Evolutionary conservation across 805 yeast genomes (phyloP).

Genomic region (Vanderwaltozyma polyspora): DNA sequence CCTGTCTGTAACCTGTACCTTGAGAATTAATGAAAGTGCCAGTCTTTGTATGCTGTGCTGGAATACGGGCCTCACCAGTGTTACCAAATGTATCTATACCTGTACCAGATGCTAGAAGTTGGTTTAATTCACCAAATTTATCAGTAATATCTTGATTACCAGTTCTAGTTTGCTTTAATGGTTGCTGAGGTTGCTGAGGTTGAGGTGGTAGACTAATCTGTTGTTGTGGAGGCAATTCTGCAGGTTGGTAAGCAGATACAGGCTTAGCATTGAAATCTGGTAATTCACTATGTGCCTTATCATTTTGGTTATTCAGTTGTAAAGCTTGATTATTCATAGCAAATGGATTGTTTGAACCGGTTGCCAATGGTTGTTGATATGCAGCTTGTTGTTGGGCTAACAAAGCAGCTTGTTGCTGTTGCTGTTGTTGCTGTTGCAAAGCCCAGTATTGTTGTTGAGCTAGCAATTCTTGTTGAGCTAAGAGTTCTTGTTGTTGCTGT

Average conservation of each 20-base stretch:
- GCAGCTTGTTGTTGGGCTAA: slow-evolving; percentile 29
- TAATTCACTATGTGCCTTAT: slow-evolving; percentile 2
- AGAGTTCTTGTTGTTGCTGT: slow-evolving; percentile 22
- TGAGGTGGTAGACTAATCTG: slow-evolving; percentile 1
- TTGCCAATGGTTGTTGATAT: slow-evolving; percentile 42
- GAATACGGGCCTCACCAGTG: slow-evolving; percentile 47
- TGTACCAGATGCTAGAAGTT: slow-evolving; percentile 71
- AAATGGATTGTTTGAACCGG: slow-evolving; percentile 75
- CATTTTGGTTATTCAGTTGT: slow-evolving; percentile 2
- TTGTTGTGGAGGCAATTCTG: slow-evolving; percentile 3
- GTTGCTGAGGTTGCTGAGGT: slow-evolving; percentile 20
- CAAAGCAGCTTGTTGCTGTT: slow-evolving; percentile 20
- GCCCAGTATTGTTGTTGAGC: slow-evolving; percentile 19
- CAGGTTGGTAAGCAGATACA: not conserved
- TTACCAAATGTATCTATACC: slow-evolving; percentile 77
- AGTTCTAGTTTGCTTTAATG: slow-evolving; percentile 36
- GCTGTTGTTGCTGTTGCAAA: slow-evolving; percentile 20
- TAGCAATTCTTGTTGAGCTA: slow-evolving; percentile 21
- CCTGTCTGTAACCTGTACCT: slow-evolving; percentile 69
- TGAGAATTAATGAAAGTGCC: slow-evolving; percentile 75
- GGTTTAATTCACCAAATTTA: slow-evolving; percentile 61
- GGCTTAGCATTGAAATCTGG: slow-evolving; percentile 3
- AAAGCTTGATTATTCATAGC: slow-evolving; percentile 31
- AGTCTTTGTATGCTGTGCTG: slow-evolving; percentile 84
- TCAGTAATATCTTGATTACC: slow-evolving; percentile 47